Evolutionary conservation across 345 rosid genomes (phyloP).

Genomic region (Citrus sinensis): DNA sequence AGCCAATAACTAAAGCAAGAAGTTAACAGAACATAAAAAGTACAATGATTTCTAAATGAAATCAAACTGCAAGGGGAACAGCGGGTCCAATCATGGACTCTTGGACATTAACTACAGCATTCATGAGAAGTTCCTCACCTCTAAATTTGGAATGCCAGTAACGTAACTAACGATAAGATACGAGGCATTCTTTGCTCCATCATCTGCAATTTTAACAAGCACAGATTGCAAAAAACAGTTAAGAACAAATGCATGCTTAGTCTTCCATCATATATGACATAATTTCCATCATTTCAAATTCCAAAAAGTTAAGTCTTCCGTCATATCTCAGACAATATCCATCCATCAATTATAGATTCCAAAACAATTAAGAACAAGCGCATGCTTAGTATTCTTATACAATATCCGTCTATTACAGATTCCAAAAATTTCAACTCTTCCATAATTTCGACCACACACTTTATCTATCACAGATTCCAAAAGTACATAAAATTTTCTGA

Average conservation of each 20-base stretch:
- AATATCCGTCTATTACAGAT: neutral
- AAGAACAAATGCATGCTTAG: neutral
- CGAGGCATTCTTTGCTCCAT: constrained; percentile 42
- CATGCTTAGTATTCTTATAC: too few relatives aligned
- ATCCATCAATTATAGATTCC: too few relatives aligned
- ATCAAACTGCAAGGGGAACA: constrained; percentile 21
- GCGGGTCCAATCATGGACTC: constrained; percentile 25
- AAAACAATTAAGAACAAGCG: too few relatives aligned
- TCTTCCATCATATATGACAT: neutral
- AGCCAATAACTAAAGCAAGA: neutral
- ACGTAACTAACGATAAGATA: constrained; percentile 53
- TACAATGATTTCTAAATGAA: neutral
- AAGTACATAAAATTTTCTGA: neutral
- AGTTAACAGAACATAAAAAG: neutral
- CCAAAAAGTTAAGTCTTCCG: neutral
- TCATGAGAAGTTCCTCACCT: constrained; percentile 71
- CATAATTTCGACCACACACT: too few relatives aligned
- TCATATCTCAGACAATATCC: neutral
- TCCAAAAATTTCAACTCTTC: neutral
- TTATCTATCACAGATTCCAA: neutral
- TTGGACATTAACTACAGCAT: constrained; percentile 40
- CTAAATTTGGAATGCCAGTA: constrained; percentile 51
- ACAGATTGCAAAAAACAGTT: neutral
- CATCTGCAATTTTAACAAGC: constrained; percentile 42
- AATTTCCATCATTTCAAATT: neutral